Evolutionary conservation across 495 filamentous ascomycete species (phyloP), one percentile per base, ranked within the genome.

Genomic region (Aspergillus incahuasiensis): DNA sequence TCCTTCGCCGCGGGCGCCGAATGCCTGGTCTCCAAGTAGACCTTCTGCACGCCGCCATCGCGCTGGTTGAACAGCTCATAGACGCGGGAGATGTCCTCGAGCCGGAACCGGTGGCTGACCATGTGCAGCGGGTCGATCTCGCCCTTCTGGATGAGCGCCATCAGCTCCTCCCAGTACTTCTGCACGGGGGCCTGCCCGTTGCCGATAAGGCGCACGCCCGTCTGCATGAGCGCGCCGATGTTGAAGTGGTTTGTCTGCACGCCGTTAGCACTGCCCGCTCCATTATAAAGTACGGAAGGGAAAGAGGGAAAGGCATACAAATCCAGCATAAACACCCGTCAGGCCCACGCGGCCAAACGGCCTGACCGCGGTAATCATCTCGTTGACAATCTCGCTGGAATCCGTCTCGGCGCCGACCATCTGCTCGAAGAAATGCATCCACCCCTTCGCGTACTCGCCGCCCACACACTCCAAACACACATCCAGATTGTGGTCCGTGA

Each of bases 141-240:
- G n/a, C 83, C 82, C 3, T 68, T 68, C 63, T 83, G 77, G 51
- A 95, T 87, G 78, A 82, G 83, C 47, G 79, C 66, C 50, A 92
- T 75, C 21, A 95, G 71, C 1, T 89, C 74, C 20, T 88, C 74
- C 90, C 88, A 95, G 71, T 95, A 94, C 52, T 82, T 81, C 41
- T 92, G 89, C 5, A 95, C 89, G 0, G 88, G 90, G 0, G 88
- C 86, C 66, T 95, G 91, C 3, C 91, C 90, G 63, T 90, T 90
- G 42, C 91, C 89, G 55, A 88, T 87, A 15, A 95, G 77, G 1
- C 84, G 82, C 58, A 95, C 84, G 24, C 91, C 90, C 44, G 86
- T 85, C 69, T 95, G 84, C 91, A 96, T 96, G 18, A 96, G 62
- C 1, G 89, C 80, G 25, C 91, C 89, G 61, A 95, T 85, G 61